A percentile compares a stretch with the other conserved stretches of the same genome.
Conservation (phyloP, 2,329 filamentous ascomycete genomes). For the Blastomyces gilchristii region DNA sequence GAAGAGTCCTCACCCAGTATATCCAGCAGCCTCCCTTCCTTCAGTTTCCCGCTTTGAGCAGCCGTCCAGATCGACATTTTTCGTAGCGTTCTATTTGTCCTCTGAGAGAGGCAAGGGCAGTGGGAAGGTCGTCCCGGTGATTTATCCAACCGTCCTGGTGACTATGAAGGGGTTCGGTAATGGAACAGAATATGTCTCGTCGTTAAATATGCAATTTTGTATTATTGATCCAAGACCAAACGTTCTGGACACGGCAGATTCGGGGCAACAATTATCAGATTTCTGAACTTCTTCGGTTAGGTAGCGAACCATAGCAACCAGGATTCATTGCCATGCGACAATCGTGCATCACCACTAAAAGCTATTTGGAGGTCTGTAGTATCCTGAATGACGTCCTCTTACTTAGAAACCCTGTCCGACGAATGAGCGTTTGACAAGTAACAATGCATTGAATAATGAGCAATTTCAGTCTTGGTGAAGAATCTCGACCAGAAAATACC, state of each 20-base stretch:
- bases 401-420: no score
- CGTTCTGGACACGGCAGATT: neutral
- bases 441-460: no score
- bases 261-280: neutral
- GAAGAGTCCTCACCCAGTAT: conserved; percentile 10
- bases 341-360: no score
- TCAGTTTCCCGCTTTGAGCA: conserved; percentile 8
- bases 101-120: neutral
- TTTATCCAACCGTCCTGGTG: neutral
- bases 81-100: neutral
- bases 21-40: conserved; percentile 7
- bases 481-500: no score
- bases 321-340: no score
- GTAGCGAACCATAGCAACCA: neutral
- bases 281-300: neutral
- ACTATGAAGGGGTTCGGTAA: neutral
- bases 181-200: neutral
- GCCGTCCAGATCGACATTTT: conserved; percentile 2
- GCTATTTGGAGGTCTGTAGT: no score
- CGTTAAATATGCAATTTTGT: neutral
- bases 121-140: no score
- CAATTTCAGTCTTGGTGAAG: no score
- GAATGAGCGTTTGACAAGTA: no score
- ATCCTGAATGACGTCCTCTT: no score
- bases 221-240: neutral